Percentiles rank a stretch among this genome's conserved stretches.
Conservation (phyloP, 2,329 filamentous ascomycete species). For the Cercospora berteroae region DNA sequence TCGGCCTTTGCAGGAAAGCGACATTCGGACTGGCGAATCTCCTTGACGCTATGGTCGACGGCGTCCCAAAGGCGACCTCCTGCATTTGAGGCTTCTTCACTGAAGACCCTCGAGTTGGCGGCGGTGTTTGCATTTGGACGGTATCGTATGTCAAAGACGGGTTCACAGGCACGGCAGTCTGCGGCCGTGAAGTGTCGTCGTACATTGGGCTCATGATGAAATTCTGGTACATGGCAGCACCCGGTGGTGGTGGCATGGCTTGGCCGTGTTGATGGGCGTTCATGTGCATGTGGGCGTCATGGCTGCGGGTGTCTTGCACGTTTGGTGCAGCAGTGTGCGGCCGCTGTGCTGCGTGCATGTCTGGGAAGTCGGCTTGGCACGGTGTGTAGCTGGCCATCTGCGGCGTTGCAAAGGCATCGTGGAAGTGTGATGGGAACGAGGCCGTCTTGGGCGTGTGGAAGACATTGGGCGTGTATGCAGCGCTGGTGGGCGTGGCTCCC, state of each 20-base stretch:
- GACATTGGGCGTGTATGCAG: conserved; percentile 39
- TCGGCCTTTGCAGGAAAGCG: conserved; percentile 34
- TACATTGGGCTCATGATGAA: conserved; percentile 23
- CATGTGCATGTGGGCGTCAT: conserved; percentile 30
- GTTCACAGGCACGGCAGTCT: conserved; percentile 12
- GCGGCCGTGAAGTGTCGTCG: conserved; percentile 7
- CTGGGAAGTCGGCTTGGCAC: conserved; percentile 29
- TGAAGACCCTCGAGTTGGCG: conserved; percentile 57
- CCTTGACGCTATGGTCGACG: conserved; percentile 37
- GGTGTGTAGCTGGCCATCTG: conserved; percentile 45
- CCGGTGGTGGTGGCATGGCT: conserved; percentile 22
- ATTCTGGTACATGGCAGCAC: conserved; percentile 14
- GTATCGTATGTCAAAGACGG: conserved; percentile 32
- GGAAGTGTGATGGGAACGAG: conserved; percentile 46
- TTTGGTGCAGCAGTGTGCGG: conserved; percentile 29
- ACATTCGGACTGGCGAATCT: conserved; percentile 35
- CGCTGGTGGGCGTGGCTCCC: conserved; percentile 48
- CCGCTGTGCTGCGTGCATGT: conserved; percentile 31
- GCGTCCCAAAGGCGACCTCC: conserved; percentile 44
- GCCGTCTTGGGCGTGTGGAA: conserved; percentile 49
- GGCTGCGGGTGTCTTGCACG: conserved; percentile 28
- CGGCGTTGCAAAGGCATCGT: conserved; percentile 52
- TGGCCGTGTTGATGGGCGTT: conserved; percentile 13
- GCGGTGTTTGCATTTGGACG: conserved; percentile 60
- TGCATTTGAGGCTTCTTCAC: conserved; percentile 48